phyloP scores from a whole-genome alignment of 2,329 filamentous ascomycete species.

The Neonectria punicea region DNA sequence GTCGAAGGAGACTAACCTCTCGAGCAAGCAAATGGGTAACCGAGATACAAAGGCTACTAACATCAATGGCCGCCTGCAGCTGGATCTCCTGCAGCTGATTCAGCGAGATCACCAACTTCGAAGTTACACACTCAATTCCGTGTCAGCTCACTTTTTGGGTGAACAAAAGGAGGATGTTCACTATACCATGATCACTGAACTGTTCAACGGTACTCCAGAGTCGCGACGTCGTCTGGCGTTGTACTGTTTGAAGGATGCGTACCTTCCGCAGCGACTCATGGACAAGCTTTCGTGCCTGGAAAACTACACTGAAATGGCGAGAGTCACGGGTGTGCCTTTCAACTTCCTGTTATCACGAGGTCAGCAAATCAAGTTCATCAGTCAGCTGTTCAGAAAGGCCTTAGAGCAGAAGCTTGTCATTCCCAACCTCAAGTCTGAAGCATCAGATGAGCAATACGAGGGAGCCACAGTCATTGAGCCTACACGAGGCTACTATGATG shows the following conservation, averaged over 20 bases:
- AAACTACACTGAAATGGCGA: conserved; percentile 99
- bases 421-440: conserved; percentile 80
- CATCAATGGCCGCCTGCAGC: conserved; percentile 90
- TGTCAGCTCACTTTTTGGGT: conserved; percentile 91
- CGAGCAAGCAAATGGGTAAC: conserved; percentile 98
- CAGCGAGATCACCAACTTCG: conserved; percentile 94
- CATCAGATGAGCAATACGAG: conserved; percentile 89
- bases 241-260: conserved; percentile 98
- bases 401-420: conserved; percentile 94
- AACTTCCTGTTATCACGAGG: conserved; percentile 92
- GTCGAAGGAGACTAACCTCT: conserved; percentile 85
- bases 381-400: conserved; percentile 95
- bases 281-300: conserved; percentile 98
- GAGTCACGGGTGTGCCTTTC: conserved; percentile 98
- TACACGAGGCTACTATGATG: conserved; percentile 90
- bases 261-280: conserved; percentile 91
- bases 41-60: conserved; percentile 95
- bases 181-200: conserved; percentile 98
- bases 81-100: conserved; percentile 93
- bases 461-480: conserved; percentile 98
- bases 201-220: conserved; percentile 96
- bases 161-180: conserved; percentile 99
- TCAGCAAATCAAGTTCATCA: conserved; percentile 98
- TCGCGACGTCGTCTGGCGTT: conserved; percentile 90
- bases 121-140: conserved; percentile 97